Percentiles rank a stretch among this genome's conserved stretches.
phyloP scores from a whole-genome alignment of 148 eudicot genomes.

The Silene conica region DNA sequence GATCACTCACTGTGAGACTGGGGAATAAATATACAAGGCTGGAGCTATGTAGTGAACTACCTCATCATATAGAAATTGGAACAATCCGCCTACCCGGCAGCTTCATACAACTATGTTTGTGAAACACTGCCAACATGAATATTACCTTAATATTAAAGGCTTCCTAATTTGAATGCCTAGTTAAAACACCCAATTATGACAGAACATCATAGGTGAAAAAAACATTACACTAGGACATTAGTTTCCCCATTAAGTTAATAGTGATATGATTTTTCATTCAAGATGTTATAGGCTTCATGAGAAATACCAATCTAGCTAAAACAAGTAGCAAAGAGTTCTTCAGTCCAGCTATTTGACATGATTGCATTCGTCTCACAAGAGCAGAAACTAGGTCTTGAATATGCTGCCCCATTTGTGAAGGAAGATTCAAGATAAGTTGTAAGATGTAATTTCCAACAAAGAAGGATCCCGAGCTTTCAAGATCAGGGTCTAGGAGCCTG shows the following conservation, averaged over 20 bases:
- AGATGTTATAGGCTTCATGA: not conserved
- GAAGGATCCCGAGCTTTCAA: constrained; percentile 92
- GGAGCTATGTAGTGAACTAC: not conserved
- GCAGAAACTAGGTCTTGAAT: constrained; percentile 77
- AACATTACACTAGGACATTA: not conserved
- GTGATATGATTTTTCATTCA: not conserved
- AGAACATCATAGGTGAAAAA: not conserved
- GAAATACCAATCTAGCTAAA: constrained; percentile 77
- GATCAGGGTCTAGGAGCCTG: constrained; percentile 90
- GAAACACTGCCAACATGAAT: not conserved
- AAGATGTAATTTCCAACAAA: constrained; percentile 88
- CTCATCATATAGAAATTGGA: not conserved
- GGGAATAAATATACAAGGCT: not conserved
- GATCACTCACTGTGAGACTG: not conserved
- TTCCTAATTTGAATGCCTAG: not conserved
- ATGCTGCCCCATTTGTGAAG: constrained; percentile 91
- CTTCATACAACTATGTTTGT: not conserved
- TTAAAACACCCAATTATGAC: not conserved
- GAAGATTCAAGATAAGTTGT: constrained; percentile 92
- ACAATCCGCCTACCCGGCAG: not conserved
- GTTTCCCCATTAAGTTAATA: not conserved
- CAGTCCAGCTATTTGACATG: constrained; percentile 65
- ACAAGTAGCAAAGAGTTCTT: constrained; percentile 76
- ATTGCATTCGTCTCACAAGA: constrained; percentile 81
- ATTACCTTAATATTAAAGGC: not conserved